phyloP scores from a whole-genome alignment of 345 rosid species.

The Salix koriyanagi region DNA sequence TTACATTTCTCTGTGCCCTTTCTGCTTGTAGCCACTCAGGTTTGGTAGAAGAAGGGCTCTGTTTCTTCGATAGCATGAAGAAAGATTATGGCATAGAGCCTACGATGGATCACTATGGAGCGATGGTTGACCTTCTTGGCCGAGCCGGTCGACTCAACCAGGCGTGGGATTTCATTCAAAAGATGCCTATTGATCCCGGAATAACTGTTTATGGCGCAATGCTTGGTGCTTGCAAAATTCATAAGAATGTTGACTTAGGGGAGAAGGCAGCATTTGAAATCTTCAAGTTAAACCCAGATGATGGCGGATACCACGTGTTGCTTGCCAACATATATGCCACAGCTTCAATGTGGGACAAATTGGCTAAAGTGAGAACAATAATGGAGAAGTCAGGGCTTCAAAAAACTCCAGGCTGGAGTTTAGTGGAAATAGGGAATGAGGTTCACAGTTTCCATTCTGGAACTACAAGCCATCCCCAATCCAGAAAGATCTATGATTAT shows the following conservation, averaged over 20 bases:
- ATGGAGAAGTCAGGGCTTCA: slow-evolving; percentile 29
- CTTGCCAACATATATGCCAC: slow-evolving; percentile 30
- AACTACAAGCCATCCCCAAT: slow-evolving; percentile 24
- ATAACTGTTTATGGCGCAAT: slow-evolving; percentile 32
- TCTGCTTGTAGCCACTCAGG: slow-evolving; percentile 34
- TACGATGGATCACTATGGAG: slow-evolving; percentile 31
- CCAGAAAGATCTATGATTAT: slow-evolving; percentile 18
- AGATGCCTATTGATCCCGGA: slow-evolving; percentile 30
- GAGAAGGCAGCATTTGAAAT: slow-evolving; percentile 25
- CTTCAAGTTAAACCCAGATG: slow-evolving; percentile 27
- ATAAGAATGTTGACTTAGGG: slow-evolving; percentile 23
- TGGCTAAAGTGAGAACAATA: slow-evolving; percentile 22
- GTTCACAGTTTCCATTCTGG: slow-evolving; percentile 31
- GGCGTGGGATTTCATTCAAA: slow-evolving; percentile 31
- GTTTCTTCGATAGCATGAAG: slow-evolving; percentile 20
- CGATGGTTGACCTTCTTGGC: slow-evolving; percentile 33
- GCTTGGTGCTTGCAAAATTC: slow-evolving; percentile 34
- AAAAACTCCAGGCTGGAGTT: slow-evolving; percentile 35
- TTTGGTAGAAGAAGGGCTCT: slow-evolving; percentile 29
- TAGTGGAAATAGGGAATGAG: slow-evolving; percentile 21
- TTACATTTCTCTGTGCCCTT: slow-evolving; percentile 22
- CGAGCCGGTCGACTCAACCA: slow-evolving; percentile 29
- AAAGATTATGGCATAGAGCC: slow-evolving; percentile 24
- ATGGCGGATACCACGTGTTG: slow-evolving; percentile 29
- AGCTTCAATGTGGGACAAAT: slow-evolving; percentile 31